Evolutionary conservation across 768 basidiomycete genomes (phyloP), one percentile per base, ranked within the genome.

Genomic region (Gelatoporia subvermispora): DNA sequence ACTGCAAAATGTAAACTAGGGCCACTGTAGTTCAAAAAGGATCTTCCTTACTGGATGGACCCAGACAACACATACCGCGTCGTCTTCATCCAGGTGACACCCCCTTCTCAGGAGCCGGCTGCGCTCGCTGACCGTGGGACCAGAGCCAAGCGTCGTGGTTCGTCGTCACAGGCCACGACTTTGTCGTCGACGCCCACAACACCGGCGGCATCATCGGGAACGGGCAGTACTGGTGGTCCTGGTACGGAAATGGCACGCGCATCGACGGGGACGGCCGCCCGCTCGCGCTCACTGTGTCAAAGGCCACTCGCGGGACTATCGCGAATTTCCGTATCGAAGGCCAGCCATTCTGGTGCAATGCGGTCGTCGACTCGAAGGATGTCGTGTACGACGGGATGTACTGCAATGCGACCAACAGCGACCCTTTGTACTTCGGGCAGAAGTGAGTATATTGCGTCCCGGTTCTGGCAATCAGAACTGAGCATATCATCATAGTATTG

Each of bases 131-230:
- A 50, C 24, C 3, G 34, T 18, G 2, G n/a, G 13, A 37, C 15
- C 44, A 81, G 78, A 73, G 65, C 53, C 81, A 82, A 67, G 77
- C 80, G 2, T 82, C 81, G 5, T 82, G 79, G 78, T 82, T 82
- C 54, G 75, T 82, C 43, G 66, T 82, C 31, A 78, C 78, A 3
- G 80, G 79, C 3, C 64, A 64, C 24, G 71, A 81, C 64, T 82
- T 82, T 49, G 66, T 65, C 15, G 71, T 82, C 51, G 75, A 81
- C 57, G 81, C 73, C 2, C 76, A 81, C 57, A 70, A 72, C 55
- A 68, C 66, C 1, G 80, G 80, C 22, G 79, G 79, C 2, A 77
- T 83, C 43, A 67, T 76, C 57, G 81, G 81, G 17, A 79, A 82
- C 55, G 80, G 80, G 31, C 80, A 79, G 75, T 62, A 71, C 4